Percentiles rank a stretch among this genome's conserved stretches.
phyloP scores from a whole-genome alignment of 164 flowering plant species.

The Malania oleifera region DNA sequence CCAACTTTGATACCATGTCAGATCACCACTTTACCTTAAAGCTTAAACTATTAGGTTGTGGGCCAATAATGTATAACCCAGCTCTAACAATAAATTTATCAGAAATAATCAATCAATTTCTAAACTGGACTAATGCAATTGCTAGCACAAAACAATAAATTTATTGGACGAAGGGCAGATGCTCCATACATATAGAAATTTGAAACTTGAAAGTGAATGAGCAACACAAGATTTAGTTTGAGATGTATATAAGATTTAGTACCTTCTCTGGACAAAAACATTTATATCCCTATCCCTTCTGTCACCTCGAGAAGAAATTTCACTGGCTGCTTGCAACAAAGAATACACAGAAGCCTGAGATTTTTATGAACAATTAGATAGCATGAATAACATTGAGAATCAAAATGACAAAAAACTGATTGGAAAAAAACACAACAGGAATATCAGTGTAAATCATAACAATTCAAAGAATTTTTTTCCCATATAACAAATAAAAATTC shows the following conservation, averaged over 20 bases:
- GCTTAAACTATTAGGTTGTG: no score
- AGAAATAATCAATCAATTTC: background rate
- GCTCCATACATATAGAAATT: no score
- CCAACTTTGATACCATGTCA: no score
- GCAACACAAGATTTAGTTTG: background rate
- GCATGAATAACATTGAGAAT: background rate
- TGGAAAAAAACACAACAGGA: no score
- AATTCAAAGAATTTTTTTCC: no score
- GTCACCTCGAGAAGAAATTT: constrained; percentile 81
- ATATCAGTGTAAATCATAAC: no score
- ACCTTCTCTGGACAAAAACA: constrained; percentile 88
- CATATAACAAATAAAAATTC: background rate
- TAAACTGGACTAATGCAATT: background rate
- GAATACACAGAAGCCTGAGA: constrained; percentile 80
- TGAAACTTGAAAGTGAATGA: no score
- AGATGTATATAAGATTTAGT: background rate
- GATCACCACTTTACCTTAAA: no score
- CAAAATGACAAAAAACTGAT: no score
- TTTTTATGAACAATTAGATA: constrained; percentile 10
- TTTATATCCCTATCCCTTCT: constrained; percentile 78
- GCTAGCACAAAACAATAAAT: background rate
- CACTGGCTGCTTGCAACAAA: constrained; percentile 80
- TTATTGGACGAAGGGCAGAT: background rate
- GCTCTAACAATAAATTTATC: no score
- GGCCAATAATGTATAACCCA: no score